phyloP scores from a whole-genome alignment of 2,329 filamentous ascomycete genomes.

The Fusarium anthophilum region DNA sequence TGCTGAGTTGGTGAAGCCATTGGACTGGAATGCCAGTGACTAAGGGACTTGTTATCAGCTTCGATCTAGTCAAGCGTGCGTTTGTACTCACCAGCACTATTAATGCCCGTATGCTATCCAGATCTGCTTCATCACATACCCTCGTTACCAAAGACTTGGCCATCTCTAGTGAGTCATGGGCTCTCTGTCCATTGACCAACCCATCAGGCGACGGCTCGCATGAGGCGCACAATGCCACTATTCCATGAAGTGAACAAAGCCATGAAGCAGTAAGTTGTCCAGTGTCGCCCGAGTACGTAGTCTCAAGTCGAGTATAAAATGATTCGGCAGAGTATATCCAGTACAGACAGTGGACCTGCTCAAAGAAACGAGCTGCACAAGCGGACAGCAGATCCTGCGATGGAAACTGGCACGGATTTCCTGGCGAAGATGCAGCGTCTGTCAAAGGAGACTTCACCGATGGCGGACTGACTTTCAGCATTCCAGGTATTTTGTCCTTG shows the following conservation, averaged over 20 bases:
- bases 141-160: not conserved
- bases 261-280: accelerated
- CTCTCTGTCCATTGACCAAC: not conserved
- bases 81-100: not conserved
- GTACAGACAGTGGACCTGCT: not conserved
- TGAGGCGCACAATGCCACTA: accelerated
- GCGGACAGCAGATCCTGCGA: accelerated
- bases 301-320: not conserved
- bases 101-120: not conserved
- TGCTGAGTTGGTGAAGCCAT: not conserved
- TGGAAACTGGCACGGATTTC: not conserved
- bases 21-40: not conserved
- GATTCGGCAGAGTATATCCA: not conserved
- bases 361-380: not conserved
- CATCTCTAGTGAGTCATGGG: not conserved
- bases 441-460: not conserved
- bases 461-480: not conserved
- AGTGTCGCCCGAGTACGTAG: accelerated
- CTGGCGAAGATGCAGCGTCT: accelerated
- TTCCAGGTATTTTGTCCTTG: not conserved
- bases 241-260: not conserved
- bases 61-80: too few species aligned
- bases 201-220: not conserved
- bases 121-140: not conserved
- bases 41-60: not conserved